Percentiles rank a stretch among this genome's conserved stretches.
Evolutionary conservation across 1,284 basidiomycete genomes (phyloP).

Genomic region (Fomitopsis palustris): DNA sequence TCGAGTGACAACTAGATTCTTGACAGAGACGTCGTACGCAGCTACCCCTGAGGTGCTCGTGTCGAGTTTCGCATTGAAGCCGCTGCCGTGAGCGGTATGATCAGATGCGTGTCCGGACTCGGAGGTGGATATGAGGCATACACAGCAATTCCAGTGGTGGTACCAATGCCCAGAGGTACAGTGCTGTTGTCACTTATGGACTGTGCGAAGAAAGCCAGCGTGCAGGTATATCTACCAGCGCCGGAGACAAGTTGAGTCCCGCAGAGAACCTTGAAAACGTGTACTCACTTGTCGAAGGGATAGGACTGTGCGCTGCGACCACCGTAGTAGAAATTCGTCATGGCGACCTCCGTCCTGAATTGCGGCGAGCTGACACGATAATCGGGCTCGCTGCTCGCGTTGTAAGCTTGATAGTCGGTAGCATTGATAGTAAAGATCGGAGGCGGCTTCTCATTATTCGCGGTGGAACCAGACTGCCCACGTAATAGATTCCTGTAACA

Average conservation of each 20-base stretch:
- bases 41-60: slow-evolving; percentile 5
- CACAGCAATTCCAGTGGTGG: slow-evolving; percentile 17
- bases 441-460: slow-evolving; percentile 14
- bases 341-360: slow-evolving; percentile 19
- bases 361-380: slow-evolving; percentile 13
- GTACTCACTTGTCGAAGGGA: slow-evolving; percentile 20
- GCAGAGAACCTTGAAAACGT: too few relatives aligned
- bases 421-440: slow-evolving; percentile 18
- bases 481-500: slow-evolving; percentile 14
- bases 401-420: slow-evolving; percentile 10
- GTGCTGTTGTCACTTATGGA: slow-evolving; percentile 10
- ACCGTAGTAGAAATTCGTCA: slow-evolving; percentile 12
- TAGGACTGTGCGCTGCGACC: slow-evolving; percentile 19
- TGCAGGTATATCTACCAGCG: slow-evolving; percentile 5
- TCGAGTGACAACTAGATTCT: slow-evolving; percentile 18
- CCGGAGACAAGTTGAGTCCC: neutral
- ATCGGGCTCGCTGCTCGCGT: slow-evolving; percentile 9
- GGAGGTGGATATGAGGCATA: slow-evolving; percentile 3
- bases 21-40: slow-evolving; percentile 13
- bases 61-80: slow-evolving; percentile 19
- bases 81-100: slow-evolving; percentile 7
- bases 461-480: neutral
- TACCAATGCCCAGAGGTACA: slow-evolving; percentile 10
- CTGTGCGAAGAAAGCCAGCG: slow-evolving; percentile 14
- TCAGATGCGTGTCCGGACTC: too few relatives aligned